These are phyloP conservation scores for Cinchona pubescens DNA, from an alignment of 257 asterid species.

Conservation along the genomic window DNA sequence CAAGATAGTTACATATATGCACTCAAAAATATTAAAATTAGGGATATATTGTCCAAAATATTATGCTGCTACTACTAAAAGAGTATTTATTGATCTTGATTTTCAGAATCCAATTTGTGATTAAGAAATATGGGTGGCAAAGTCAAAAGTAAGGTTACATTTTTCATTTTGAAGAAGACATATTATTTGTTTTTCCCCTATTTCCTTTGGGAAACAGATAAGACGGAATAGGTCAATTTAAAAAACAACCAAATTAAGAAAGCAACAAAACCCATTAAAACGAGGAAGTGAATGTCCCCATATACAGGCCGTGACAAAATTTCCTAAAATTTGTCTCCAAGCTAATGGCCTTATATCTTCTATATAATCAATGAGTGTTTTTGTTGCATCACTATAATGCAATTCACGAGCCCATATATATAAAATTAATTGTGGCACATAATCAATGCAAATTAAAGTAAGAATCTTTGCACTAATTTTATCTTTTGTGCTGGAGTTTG, in stretches of 20 bases:
- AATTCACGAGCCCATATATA: not conserved
- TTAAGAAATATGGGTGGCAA: not conserved
- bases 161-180: not conserved
- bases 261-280: not conserved
- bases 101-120: not conserved
- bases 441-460: not conserved
- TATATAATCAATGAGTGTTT: too few relatives aligned
- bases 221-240: not conserved
- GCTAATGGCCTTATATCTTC: too few relatives aligned
- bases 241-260: not conserved
- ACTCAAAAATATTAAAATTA: not conserved
- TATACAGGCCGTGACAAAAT: not conserved
- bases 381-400: not conserved
- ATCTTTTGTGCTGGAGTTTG: not conserved
- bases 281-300: not conserved
- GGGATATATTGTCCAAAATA: not conserved
- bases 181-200: not conserved
- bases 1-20: not conserved
- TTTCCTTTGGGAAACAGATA: not conserved
- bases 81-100: not conserved
- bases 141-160: slow-evolving; percentile 6
- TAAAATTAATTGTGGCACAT: not conserved
- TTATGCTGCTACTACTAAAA: not conserved
- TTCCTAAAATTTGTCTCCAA: not conserved
- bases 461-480: not conserved